Evolutionary conservation across 495 filamentous ascomycete species (phyloP).

Genomic region (Lasiosphaeriaceae sp.): DNA sequence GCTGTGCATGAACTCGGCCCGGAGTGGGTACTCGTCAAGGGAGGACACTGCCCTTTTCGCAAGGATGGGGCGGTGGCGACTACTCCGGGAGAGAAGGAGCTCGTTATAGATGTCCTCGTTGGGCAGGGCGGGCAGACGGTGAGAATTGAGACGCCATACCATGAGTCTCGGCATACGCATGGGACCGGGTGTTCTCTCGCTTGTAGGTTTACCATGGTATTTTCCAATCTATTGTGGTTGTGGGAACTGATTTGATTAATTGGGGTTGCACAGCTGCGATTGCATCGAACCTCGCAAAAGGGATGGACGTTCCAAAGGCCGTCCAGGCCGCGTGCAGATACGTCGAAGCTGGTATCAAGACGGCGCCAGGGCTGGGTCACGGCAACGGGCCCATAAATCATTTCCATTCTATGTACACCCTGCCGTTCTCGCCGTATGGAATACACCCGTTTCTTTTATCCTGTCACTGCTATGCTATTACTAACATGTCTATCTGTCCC

Average conservation of each 20-base stretch:
- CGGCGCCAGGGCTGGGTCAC: constrained; percentile 66
- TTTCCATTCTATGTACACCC: constrained; percentile 75
- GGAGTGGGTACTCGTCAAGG: constrained; percentile 81
- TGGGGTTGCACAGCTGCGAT: constrained; percentile 61
- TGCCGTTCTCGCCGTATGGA: constrained; percentile 80
- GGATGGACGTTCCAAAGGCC: constrained; percentile 53
- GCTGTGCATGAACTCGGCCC: constrained; percentile 64
- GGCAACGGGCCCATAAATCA: constrained; percentile 92
- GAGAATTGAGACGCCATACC: constrained; percentile 64
- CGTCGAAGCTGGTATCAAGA: constrained; percentile 78
- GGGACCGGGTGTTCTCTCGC: constrained; percentile 94
- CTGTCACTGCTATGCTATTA: not conserved
- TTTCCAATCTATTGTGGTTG: too few relatives aligned
- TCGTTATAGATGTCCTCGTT: constrained; percentile 71
- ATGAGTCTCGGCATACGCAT: constrained; percentile 77
- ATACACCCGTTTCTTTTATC: not conserved
- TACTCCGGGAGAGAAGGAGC: constrained; percentile 52
- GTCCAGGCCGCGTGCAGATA: constrained; percentile 72
- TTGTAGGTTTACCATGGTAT: constrained; percentile 49
- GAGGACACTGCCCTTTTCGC: constrained; percentile 81
- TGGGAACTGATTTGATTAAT: not conserved
- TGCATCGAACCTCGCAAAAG: constrained; percentile 74
- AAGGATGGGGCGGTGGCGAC: constrained; percentile 53
- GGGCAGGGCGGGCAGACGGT: constrained; percentile 36
- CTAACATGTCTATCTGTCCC: not conserved